phyloP scores from a whole-genome alignment of 208 protist genomes.

The Herpetomonas samuelpessoai region DNA sequence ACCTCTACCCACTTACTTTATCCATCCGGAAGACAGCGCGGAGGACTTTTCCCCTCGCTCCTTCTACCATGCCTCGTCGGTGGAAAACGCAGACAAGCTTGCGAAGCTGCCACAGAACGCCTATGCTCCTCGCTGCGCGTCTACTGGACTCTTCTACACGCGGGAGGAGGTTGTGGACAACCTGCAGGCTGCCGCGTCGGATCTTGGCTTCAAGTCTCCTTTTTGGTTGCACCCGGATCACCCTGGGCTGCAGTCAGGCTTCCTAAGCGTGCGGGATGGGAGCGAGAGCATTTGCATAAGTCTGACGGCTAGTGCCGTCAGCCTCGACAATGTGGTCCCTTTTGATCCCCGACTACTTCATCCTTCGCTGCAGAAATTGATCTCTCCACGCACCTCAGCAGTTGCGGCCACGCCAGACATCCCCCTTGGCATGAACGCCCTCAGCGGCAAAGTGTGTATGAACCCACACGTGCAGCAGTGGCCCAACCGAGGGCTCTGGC shows the following conservation, averaged over 20 bases:
- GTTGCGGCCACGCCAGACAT: constrained; percentile 24
- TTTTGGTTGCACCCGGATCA: constrained; percentile 81
- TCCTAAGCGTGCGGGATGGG: constrained; percentile 60
- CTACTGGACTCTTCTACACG: constrained; percentile 78
- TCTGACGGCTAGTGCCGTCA: constrained; percentile 60
- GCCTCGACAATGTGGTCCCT: constrained; percentile 51
- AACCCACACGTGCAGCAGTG: constrained; percentile 74
- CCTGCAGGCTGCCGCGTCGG: constrained; percentile 66
- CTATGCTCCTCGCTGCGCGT: constrained; percentile 61
- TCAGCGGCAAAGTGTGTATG: constrained; percentile 58
- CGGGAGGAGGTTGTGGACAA: constrained; percentile 90
- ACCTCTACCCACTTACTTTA: constrained; percentile 72
- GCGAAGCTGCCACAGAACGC: background rate
- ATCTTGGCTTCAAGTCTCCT: constrained; percentile 72
- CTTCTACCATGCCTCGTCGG: constrained; percentile 65
- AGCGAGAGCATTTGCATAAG: constrained; percentile 83
- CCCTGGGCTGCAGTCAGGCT: constrained; percentile 59
- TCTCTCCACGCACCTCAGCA: background rate
- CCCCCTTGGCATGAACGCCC: constrained; percentile 76
- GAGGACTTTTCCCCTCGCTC: constrained; percentile 51
- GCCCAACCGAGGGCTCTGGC: constrained; percentile 71
- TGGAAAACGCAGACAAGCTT: constrained; percentile 18
- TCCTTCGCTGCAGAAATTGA: constrained; percentile 25
- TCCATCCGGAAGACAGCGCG: constrained; percentile 39
- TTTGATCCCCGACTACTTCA: constrained; percentile 51